phyloP scores from a whole-genome alignment of 106 monocot species.

The Xerophyta viscosa region DNA sequence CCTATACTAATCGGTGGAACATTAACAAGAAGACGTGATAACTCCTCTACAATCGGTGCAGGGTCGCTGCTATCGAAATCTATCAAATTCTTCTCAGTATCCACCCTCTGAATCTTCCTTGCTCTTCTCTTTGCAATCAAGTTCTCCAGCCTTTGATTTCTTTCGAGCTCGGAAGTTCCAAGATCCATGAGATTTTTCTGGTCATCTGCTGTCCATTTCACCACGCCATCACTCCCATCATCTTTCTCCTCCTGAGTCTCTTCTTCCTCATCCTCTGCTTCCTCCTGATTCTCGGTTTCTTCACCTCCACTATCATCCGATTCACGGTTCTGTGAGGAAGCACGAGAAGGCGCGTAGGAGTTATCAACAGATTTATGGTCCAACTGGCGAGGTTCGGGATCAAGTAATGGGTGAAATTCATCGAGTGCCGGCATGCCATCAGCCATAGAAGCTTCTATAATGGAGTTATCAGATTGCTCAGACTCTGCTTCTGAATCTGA shows the following conservation, averaged over 20 bases:
- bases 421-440: conserved; percentile 67
- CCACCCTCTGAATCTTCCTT: conserved; percentile 30
- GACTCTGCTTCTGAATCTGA: neutral
- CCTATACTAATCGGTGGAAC: conserved; percentile 45
- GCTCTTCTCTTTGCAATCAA: conserved; percentile 66
- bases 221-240: conserved; percentile 24
- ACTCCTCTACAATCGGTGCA: conserved; percentile 17
- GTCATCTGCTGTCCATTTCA: conserved; percentile 88
- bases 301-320: conserved; percentile 34
- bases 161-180: conserved; percentile 64
- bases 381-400: conserved; percentile 33
- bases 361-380: conserved; percentile 2
- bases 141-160: conserved; percentile 62
- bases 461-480: conserved; percentile 39
- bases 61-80: conserved; percentile 51
- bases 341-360: neutral
- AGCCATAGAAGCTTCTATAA: conserved; percentile 51
- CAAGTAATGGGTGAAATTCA: conserved; percentile 75
- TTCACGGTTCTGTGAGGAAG: conserved; percentile 16
- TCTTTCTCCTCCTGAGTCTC: conserved; percentile 38
- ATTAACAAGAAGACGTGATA: conserved; percentile 33
- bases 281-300: conserved; percentile 30
- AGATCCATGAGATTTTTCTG: conserved; percentile 67
- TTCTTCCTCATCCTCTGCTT: conserved; percentile 31
- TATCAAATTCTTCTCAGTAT: conserved; percentile 55